Conservation (phyloP, 2,329 filamentous ascomycete genomes). For the Cephalotrichum gorgonifer region DNA sequence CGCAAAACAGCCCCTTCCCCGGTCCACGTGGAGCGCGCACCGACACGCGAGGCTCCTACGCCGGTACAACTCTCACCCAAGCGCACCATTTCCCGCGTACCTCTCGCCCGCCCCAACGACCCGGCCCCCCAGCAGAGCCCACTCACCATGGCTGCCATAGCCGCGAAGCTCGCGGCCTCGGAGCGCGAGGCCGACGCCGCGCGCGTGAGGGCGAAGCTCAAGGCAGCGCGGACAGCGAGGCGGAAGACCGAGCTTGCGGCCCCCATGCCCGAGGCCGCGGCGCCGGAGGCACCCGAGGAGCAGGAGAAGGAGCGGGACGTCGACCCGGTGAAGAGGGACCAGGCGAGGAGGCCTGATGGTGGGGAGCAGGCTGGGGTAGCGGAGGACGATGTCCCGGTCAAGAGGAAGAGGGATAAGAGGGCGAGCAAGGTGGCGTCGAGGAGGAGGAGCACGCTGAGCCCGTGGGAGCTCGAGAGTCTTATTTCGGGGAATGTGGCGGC, state of each 20-base stretch:
- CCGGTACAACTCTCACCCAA: background rate
- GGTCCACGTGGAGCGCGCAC: background rate
- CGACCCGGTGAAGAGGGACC: constrained; percentile 25
- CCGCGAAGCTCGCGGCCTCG: constrained; percentile 52
- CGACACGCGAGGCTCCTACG: background rate
- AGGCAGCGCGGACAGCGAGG: constrained; percentile 34
- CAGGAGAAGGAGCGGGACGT: constrained; percentile 12
- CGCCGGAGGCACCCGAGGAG: constrained; percentile 4
- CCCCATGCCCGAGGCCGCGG: constrained; percentile 10
- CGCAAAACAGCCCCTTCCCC: background rate
- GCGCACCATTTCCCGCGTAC: constrained; percentile 15
- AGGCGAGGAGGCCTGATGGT: constrained; percentile 7
- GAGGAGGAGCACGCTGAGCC: constrained; percentile 64
- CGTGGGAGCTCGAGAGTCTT: constrained; percentile 62
- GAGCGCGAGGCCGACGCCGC: constrained; percentile 55
- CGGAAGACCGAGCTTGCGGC: constrained; percentile 8
- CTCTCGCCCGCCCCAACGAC: constrained; percentile 24
- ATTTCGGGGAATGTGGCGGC: constrained; percentile 28
- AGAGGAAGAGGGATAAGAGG: constrained; percentile 41
- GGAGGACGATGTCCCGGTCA: constrained; percentile 15
- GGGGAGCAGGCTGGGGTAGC: constrained; percentile 10
- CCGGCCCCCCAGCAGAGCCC: constrained; percentile 41
- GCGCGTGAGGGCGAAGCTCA: constrained; percentile 51
- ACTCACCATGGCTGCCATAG: constrained; percentile 50
- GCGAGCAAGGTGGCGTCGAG: constrained; percentile 47